These are phyloP conservation scores for Russula vinacea DNA, from an alignment of 768 basidiomycete genomes.

Conservation along the genomic window DNA sequence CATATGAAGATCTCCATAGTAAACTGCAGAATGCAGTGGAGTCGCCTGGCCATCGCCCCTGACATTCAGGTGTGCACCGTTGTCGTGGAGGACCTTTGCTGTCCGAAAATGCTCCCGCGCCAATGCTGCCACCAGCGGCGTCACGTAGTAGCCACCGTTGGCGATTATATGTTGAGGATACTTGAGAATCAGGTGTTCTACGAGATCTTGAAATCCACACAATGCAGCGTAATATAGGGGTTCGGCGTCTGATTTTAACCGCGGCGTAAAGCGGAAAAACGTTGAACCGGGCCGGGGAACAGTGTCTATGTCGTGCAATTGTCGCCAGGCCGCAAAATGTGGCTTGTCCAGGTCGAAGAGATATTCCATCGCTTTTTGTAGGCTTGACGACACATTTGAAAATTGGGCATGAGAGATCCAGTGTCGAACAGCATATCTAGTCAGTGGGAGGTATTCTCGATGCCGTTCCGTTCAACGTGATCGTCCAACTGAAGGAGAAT, in stretches of 20 bases:
- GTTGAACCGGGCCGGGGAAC: background rate
- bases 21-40: background rate
- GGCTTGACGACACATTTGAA: too few species aligned
- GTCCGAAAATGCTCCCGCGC: background rate
- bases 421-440: background rate
- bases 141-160: background rate
- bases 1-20: background rate
- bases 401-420: background rate
- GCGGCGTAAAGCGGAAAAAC: background rate
- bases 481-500: background rate
- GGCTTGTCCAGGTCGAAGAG: background rate
- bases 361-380: background rate
- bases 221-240: conserved; percentile 1
- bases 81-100: background rate
- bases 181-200: background rate
- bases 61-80: background rate
- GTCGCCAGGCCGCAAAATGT: background rate
- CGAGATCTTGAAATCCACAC: background rate
- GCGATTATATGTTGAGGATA: background rate
- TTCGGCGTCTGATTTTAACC: background rate
- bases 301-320: background rate
- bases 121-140: background rate
- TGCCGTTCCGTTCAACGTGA: background rate
- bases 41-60: background rate
- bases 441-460: background rate